Evolutionary conservation across 306 rosid species (phyloP), one percentile per base, ranked within the genome.

Genomic region (Cucumis cinereus): DNA sequence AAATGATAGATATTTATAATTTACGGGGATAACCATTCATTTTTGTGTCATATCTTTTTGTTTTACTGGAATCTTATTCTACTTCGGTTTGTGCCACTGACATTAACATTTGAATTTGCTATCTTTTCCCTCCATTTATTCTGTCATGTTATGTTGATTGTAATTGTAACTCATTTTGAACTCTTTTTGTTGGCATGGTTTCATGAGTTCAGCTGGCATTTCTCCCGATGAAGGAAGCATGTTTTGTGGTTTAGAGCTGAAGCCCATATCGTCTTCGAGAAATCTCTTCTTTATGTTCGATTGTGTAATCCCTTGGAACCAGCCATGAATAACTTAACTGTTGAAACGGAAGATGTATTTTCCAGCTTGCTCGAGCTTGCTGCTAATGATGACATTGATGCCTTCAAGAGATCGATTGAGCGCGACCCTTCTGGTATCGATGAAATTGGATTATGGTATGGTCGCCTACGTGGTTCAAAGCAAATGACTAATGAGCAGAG

Each of bases 351-450:
- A 62, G 98, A 93, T 85, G 73, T 90, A 77, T 86, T 91, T 75
- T 88, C 92, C 22, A 86, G 91, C 66, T 82, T 93, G 84, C 97
- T 93, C 17, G 98, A 93, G 81, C 92, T 93, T 77, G 91, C 97
- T 1, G 97, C 98, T 4, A 93, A 89, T 78, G 87, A 93, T 67
- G 93, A 89, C 45, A 77, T 86, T 45, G 91, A 87, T 82, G 90
- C 89, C 69, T 91, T 93, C 81, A 85, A 84, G 76, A 81, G 87
- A 74, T 81, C 83, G 47, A 73, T 93, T 64, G 93, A 93, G 80
- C 86, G 40, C 3, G 93, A 91, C 75, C 97, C 88, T 75, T 85
- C 90, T 23, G 79, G 89, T 17, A 76, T 93, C 6, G 96, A 91
- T 79, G 98, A 89, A 82, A 85, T 88, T 79, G 97, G 98, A 8